phyloP scores from a whole-genome alignment of 164 flowering plant genomes.

The Buxus sempervirens region DNA sequence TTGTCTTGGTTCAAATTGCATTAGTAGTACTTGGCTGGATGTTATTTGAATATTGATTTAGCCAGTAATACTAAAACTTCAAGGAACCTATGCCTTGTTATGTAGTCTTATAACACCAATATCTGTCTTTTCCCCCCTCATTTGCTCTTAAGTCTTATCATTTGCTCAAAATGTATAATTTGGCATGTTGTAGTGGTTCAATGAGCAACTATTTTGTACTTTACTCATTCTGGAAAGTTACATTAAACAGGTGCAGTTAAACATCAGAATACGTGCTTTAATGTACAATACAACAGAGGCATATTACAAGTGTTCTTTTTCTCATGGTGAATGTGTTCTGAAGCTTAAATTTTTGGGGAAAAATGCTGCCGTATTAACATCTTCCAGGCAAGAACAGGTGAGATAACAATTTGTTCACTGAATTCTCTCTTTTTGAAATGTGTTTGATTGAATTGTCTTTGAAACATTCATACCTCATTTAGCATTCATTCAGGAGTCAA shows the following conservation, averaged over 20 bases:
- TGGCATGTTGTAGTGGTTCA: neutral
- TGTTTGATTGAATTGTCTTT: neutral
- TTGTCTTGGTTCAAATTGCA: neutral
- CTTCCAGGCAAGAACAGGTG: slow-evolving; percentile 53
- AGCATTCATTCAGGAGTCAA: no score
- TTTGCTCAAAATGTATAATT: neutral
- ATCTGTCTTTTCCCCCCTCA: neutral
- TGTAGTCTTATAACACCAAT: neutral
- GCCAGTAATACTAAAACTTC: neutral
- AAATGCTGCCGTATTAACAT: slow-evolving; percentile 48
- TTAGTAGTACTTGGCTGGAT: neutral
- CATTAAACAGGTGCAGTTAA: slow-evolving; percentile 47
- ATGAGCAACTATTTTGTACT: no score
- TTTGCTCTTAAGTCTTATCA: neutral
- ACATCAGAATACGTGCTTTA: slow-evolving; percentile 35
- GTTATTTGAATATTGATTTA: neutral
- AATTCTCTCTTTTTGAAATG: neutral
- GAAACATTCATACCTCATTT: neutral
- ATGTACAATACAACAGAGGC: slow-evolving; percentile 52
- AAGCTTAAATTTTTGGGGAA: slow-evolving; percentile 28
- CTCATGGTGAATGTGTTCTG: slow-evolving; percentile 31
- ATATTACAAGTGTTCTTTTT: slow-evolving; percentile 42
- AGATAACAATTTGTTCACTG: neutral
- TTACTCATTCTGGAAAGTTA: neutral
- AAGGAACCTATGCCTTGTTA: neutral